Conservation (phyloP, 768 basidiomycete species). For the Holtermanniella nyarrowii region DNA sequence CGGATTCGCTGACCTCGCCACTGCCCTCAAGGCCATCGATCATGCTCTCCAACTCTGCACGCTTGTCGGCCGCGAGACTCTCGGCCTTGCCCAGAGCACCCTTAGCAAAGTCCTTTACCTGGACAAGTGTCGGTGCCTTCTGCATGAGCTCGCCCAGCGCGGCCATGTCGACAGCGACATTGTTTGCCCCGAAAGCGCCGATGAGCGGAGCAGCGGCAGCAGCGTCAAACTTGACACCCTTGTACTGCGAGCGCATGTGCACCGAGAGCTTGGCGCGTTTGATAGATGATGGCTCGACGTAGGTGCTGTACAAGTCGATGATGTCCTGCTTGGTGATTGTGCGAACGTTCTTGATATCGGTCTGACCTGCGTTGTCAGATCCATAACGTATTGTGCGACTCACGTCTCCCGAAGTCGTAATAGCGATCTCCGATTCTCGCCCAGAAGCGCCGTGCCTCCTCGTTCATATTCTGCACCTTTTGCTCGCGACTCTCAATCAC, state of each 20-base stretch:
- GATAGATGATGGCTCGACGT: constrained; percentile 59
- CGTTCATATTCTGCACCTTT: constrained; percentile 72
- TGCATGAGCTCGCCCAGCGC: constrained; percentile 50
- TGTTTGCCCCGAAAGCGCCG: constrained; percentile 46
- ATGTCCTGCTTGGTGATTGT: constrained; percentile 66
- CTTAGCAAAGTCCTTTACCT: constrained; percentile 59
- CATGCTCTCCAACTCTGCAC: constrained; percentile 47
- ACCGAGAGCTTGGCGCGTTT: constrained; percentile 73
- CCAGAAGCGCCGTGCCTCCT: constrained; percentile 61
- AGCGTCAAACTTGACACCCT: constrained; percentile 50
- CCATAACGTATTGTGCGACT: constrained; percentile 33
- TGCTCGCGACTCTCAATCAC: constrained; percentile 75
- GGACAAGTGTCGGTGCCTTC: constrained; percentile 50
- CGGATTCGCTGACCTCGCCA: constrained; percentile 41
- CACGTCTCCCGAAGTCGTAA: constrained; percentile 76
- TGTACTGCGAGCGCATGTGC: constrained; percentile 64
- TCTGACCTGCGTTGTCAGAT: constrained; percentile 47
- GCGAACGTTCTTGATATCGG: constrained; percentile 59
- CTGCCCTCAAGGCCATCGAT: constrained; percentile 48
- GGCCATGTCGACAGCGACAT: constrained; percentile 48
- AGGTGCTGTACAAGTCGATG: constrained; percentile 55
- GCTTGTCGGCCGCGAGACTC: constrained; percentile 43
- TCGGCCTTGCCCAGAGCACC: constrained; percentile 38
- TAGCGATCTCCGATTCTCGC: constrained; percentile 64
- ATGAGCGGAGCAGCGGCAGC: constrained; percentile 58